Evolutionary conservation across 2,329 filamentous ascomycete genomes (phyloP).

Genomic region (Dactylellina sp.): DNA sequence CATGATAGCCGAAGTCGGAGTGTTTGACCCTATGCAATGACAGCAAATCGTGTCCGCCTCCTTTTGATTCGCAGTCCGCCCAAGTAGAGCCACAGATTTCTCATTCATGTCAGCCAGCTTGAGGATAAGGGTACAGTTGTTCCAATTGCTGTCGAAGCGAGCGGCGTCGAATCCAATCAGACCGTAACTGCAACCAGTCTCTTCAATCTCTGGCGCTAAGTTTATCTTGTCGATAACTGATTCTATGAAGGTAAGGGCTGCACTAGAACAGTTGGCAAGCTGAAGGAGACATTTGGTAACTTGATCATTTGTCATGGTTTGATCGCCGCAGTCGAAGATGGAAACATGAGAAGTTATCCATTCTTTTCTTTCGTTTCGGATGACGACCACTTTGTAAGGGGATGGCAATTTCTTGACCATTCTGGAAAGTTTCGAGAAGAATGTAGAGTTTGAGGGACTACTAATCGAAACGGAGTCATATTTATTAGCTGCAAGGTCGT

Average conservation of each 20-base stretch:
- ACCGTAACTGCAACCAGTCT: constrained; percentile 28
- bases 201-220: neutral
- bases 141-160: neutral
- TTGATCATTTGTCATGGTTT: neutral
- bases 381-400: constrained; percentile 28
- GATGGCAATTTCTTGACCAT: constrained; percentile 18
- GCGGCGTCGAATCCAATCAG: constrained; percentile 2
- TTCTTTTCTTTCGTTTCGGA: constrained; percentile 3
- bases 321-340: constrained; percentile 10
- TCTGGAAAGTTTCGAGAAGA: neutral
- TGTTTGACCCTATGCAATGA: too few relatives aligned
- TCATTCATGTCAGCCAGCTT: neutral
- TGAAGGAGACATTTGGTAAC: neutral
- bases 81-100: too few relatives aligned
- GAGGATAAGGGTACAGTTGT: neutral
- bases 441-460: neutral
- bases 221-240: constrained; percentile 26
- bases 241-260: constrained; percentile 4
- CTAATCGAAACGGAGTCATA: neutral
- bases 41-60: too few relatives aligned
- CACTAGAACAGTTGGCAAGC: neutral
- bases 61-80: too few relatives aligned
- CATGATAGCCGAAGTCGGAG: too few relatives aligned
- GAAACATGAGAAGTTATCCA: constrained; percentile 12
- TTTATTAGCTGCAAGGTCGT: neutral